Base-by-base conservation (phyloP, 495 filamentous ascomycete species). In the Astrothelium macrocarpum region DNA sequence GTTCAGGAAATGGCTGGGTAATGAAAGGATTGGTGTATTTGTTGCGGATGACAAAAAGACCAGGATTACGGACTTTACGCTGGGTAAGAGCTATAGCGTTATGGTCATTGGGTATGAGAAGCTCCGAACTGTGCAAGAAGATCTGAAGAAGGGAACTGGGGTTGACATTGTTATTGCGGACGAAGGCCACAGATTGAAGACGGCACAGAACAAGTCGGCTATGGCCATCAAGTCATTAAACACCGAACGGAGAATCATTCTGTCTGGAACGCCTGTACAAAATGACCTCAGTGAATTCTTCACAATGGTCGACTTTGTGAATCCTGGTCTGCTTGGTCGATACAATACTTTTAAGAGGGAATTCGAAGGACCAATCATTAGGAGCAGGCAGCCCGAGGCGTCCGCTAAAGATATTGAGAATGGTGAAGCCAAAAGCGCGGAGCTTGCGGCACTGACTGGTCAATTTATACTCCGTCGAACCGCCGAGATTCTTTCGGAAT, bases 31-130 rank as follows among this genome's bases (percentile, higher is more conserved):
- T 61, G 89, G 89, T 5, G 87, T 91, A 10, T 87, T 91, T 68
- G 82, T 90, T 32, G 82, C 82, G 20, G 86, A 87, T 68, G 85
- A 85, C 34, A 84, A 86, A 64, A 81, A 83, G 66, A 85, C 36
- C 18, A 14, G 61, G 14, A 39, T 72, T 10, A 87, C 83, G 0
- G 87, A 91, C 71, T 93, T 91, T 66, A 93, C 89, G 0, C 84
- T 77, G 72, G 88, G 89, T n/a, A 85, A 80, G 66, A 79, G 78
- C 23, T 93, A 93, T 66, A 87, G 76, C 66, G 77, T 93, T 45
- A 89, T 90, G 89, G 89, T 93, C 63, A 84, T 93, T 59, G 89
- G 89, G 0, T 93, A 93, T 69, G 89, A 93, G 73, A 90, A 87
- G 71, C 76, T 90, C 31, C 78, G 87, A 60, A 83, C 78, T 18